Percentiles rank a stretch among this genome's conserved stretches.
Conservation (phyloP, 1,139 yeast species). For the Hemisphaericaspora xylanilytica region DNA sequence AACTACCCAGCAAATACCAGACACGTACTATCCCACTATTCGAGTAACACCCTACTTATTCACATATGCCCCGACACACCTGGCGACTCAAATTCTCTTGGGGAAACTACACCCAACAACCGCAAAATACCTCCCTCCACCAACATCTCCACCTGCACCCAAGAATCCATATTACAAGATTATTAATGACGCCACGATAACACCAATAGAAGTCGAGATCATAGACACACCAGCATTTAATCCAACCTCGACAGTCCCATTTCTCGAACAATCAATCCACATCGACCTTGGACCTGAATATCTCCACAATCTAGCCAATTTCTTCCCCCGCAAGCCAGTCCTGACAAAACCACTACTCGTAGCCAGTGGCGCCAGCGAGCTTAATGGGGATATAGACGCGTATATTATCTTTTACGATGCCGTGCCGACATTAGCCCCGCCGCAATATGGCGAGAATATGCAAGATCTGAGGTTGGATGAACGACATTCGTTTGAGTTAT, state of each 20-base stretch:
- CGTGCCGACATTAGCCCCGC: slow-evolving; percentile 57
- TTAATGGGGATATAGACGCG: slow-evolving; percentile 73
- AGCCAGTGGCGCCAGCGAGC: slow-evolving; percentile 75
- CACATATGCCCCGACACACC: slow-evolving; percentile 44
- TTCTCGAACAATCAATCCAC: slow-evolving; percentile 67
- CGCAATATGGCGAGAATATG: slow-evolving; percentile 42
- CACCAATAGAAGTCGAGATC: slow-evolving; percentile 64
- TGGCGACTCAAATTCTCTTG: slow-evolving; percentile 6
- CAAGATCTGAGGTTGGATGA: slow-evolving; percentile 1
- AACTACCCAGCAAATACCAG: slow-evolving; percentile 46
- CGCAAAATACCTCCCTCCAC: slow-evolving; percentile 6
- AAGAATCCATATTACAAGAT: slow-evolving; percentile 26
- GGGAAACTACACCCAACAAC: not conserved
- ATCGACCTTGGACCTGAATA: slow-evolving; percentile 58
- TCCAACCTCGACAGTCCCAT: slow-evolving; percentile 66
- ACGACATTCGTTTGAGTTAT: slow-evolving; percentile 38
- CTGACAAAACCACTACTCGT: slow-evolving; percentile 66
- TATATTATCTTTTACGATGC: slow-evolving; percentile 68
- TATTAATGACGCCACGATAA: slow-evolving; percentile 23
- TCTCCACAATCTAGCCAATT: slow-evolving; percentile 60
- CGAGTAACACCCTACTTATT: slow-evolving; percentile 54
- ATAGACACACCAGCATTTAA: slow-evolving; percentile 73
- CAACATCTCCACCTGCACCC: slow-evolving; percentile 6
- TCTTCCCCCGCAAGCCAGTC: slow-evolving; percentile 56
- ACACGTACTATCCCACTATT: slow-evolving; percentile 67